Evolutionary conservation across 108 stramenopile species (phyloP).

Genomic region (Fistulifera solaris): DNA sequence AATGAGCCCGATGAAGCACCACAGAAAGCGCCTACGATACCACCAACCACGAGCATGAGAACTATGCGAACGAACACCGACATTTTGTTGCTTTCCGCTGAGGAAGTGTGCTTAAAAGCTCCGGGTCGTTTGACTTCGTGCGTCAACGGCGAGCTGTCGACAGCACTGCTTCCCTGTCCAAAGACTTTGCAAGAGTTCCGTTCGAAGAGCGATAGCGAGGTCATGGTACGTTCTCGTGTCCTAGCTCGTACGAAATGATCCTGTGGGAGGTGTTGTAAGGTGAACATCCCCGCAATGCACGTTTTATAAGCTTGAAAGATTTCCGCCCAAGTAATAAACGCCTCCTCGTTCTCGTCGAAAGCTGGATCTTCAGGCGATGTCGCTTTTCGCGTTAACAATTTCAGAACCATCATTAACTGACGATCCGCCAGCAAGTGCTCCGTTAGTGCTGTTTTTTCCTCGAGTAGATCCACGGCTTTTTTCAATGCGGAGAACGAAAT

Average conservation of each 20-base stretch:
- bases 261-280: slow-evolving; percentile 30
- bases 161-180: too few species aligned
- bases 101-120: too few species aligned
- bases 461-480: slow-evolving; percentile 14
- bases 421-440: slow-evolving; percentile 30
- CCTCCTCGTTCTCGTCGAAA: slow-evolving; percentile 1
- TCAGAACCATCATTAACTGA: slow-evolving; percentile 39
- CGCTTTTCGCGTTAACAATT: slow-evolving; percentile 8
- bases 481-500: slow-evolving; percentile 20
- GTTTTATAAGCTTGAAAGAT: slow-evolving; percentile 53
- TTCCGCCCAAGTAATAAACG: slow-evolving; percentile 40
- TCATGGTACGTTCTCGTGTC: slow-evolving; percentile 25
- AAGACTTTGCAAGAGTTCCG: too few species aligned
- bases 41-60: too few species aligned
- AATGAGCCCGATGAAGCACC: too few species aligned
- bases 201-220: slow-evolving; percentile 25
- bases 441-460: slow-evolving; percentile 8
- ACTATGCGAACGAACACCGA: too few species aligned
- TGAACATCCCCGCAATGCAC: slow-evolving; percentile 56
- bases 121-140: too few species aligned
- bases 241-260: slow-evolving; percentile 14
- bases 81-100: too few species aligned
- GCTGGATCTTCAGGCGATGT: slow-evolving; percentile 1
- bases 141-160: too few species aligned
- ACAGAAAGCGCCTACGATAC: too few species aligned